A percentile compares a stretch with the other conserved stretches of the same genome.
These are phyloP conservation scores for Eucalyptus virginea DNA, from an alignment of 345 rosid species.

Conservation along the genomic window DNA sequence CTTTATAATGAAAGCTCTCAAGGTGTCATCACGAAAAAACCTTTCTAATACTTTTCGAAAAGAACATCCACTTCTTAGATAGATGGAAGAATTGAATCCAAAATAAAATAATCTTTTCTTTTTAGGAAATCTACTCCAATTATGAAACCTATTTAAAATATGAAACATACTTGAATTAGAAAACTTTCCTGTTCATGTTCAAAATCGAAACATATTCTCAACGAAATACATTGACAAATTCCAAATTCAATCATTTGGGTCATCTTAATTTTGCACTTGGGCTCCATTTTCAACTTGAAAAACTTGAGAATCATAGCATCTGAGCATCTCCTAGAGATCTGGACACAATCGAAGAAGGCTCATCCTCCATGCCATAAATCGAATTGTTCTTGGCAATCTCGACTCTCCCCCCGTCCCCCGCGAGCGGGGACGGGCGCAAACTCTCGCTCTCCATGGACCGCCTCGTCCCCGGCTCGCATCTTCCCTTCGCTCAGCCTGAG, in stretches of 20 bases:
- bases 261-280: not conserved
- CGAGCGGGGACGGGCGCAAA: constrained; percentile 17
- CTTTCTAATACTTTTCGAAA: too few species aligned
- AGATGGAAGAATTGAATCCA: fast-evolving
- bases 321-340: not conserved
- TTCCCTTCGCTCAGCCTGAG: constrained; percentile 22
- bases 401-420: constrained; percentile 1
- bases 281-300: not conserved
- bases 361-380: not conserved
- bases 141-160: too few species aligned
- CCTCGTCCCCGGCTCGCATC: constrained; percentile 8
- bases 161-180: fast-evolving
- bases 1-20: too few species aligned
- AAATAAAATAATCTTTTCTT: fast-evolving
- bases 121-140: too few species aligned
- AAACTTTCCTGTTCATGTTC: too few species aligned
- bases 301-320: not conserved
- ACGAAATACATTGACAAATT: fast-evolving
- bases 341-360: not conserved
- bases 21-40: too few species aligned
- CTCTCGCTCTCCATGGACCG: constrained; percentile 26
- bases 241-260: not conserved
- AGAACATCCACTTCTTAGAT: too few species aligned
- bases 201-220: too few species aligned
- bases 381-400: constrained; percentile 3